Percentiles rank a stretch among this genome's conserved stretches.
Evolutionary conservation across 306 rosid species (phyloP).

Genomic region (Medicago arabica): DNA sequence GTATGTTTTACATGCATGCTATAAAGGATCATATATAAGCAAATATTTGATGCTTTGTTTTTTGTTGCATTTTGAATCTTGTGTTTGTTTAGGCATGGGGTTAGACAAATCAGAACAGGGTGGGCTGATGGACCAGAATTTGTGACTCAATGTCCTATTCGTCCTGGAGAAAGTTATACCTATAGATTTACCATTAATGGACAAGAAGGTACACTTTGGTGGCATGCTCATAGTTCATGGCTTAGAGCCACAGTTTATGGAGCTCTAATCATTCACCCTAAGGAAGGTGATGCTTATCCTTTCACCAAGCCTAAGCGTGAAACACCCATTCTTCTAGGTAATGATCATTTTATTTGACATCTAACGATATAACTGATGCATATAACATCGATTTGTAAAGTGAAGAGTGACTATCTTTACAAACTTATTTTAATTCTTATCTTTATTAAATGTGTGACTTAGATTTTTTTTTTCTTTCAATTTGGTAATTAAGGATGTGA

Average conservation of each 20-base stretch:
- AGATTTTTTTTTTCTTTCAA: neutral
- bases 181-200: constrained; percentile 80
- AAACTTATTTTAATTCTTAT: neutral
- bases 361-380: too few relatives aligned
- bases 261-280: constrained; percentile 80
- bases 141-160: constrained; percentile 91
- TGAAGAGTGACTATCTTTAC: neutral
- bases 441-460: neutral
- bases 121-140: constrained; percentile 99
- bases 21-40: neutral
- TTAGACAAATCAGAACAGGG: constrained; percentile 83
- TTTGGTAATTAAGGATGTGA: neutral
- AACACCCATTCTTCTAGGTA: constrained; percentile 79
- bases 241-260: constrained; percentile 94
- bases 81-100: constrained; percentile 72
- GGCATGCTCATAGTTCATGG: constrained; percentile 99
- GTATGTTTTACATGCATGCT: constrained; percentile 12
- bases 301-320: constrained; percentile 82
- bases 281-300: constrained; percentile 73
- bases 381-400: neutral
- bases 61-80: neutral
- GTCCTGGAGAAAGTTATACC: constrained; percentile 82
- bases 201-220: constrained; percentile 97
- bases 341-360: neutral
- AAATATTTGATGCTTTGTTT: neutral